Conservation (phyloP, 805 yeast genomes). For the Hemisphaericaspora nanyangensis region DNA sequence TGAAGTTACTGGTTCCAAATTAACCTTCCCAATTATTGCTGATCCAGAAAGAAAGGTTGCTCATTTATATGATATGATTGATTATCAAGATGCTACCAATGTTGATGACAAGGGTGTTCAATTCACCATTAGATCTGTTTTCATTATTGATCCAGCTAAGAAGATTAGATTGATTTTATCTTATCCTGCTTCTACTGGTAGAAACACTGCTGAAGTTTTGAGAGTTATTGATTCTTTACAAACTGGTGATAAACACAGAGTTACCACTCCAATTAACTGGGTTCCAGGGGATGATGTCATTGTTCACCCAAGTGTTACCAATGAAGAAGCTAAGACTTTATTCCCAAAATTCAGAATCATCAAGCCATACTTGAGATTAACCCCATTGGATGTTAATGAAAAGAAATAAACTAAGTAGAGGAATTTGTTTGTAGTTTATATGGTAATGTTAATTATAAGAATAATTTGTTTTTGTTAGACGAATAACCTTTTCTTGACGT, state of each 20-base stretch:
- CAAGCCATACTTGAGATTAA: constrained; percentile 83
- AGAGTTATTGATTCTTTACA: constrained; percentile 89
- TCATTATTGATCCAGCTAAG: constrained; percentile 85
- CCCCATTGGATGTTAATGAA: constrained; percentile 38
- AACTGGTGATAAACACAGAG: constrained; percentile 74
- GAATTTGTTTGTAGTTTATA: not conserved
- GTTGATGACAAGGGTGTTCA: constrained; percentile 68
- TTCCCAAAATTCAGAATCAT: constrained; percentile 83
- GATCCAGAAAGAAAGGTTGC: constrained; percentile 85
- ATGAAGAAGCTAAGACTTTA: constrained; percentile 58
- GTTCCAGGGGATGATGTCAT: constrained; percentile 85
- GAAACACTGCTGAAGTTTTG: constrained; percentile 89
- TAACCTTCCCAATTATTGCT: constrained; percentile 87
- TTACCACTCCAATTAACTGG: constrained; percentile 94
- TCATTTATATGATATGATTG: constrained; percentile 63
- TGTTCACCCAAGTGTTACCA: constrained; percentile 80
- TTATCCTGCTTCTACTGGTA: constrained; percentile 92
- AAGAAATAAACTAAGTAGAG: constrained; percentile 3
- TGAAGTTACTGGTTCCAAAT: constrained; percentile 73
- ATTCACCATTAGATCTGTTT: constrained; percentile 88
- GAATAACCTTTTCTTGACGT: no score
- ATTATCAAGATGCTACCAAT: constrained; percentile 64
- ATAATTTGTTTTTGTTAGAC: no score
- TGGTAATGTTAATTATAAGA: no score
- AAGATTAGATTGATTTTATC: constrained; percentile 82